Conservation (phyloP, 768 basidiomycete genomes). For the Symmetrospora coprosmae region DNA sequence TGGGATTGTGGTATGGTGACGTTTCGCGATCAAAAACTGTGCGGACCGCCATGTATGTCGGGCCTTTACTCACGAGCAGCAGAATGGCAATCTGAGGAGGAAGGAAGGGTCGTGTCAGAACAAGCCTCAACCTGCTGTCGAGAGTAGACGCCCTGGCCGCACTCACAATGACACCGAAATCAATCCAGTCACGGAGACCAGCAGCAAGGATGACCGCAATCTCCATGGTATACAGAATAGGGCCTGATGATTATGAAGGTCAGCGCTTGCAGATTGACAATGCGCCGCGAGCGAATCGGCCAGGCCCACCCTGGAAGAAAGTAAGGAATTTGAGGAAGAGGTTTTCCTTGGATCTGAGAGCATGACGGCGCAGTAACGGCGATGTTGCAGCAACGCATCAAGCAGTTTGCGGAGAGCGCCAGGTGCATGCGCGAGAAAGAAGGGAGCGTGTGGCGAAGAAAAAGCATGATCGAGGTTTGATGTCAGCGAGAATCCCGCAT, state of each 20-base stretch:
- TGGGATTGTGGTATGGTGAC: slow-evolving; percentile 9
- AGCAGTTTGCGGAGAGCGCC: too few species aligned
- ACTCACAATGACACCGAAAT: slow-evolving; percentile 44
- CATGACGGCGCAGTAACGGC: neutral
- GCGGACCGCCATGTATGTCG: neutral
- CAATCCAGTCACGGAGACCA: slow-evolving; percentile 42
- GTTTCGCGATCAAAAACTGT: slow-evolving; percentile 19
- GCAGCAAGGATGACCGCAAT: slow-evolving; percentile 43
- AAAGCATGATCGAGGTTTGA: too few species aligned
- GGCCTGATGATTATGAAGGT: too few species aligned
- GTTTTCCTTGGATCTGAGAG: slow-evolving; percentile 39
- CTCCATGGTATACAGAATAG: slow-evolving; percentile 40
- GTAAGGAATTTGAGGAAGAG: slow-evolving; percentile 42
- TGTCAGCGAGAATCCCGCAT: too few species aligned
- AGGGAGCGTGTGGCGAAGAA: too few species aligned
- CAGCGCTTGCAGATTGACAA: too few species aligned
- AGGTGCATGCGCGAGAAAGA: too few species aligned
- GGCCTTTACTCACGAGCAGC: slow-evolving; percentile 25
- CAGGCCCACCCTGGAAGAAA: slow-evolving; percentile 43
- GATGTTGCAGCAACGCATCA: too few species aligned
- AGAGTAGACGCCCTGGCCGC: neutral
- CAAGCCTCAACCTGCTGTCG: too few species aligned
- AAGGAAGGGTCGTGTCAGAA: neutral
- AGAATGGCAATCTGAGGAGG: slow-evolving; percentile 38
- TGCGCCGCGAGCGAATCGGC: too few species aligned